Percentiles rank a stretch among this genome's conserved stretches.
phyloP scores from a whole-genome alignment of 2,329 filamentous ascomycete species.

The Nigrospora sphaerica region DNA sequence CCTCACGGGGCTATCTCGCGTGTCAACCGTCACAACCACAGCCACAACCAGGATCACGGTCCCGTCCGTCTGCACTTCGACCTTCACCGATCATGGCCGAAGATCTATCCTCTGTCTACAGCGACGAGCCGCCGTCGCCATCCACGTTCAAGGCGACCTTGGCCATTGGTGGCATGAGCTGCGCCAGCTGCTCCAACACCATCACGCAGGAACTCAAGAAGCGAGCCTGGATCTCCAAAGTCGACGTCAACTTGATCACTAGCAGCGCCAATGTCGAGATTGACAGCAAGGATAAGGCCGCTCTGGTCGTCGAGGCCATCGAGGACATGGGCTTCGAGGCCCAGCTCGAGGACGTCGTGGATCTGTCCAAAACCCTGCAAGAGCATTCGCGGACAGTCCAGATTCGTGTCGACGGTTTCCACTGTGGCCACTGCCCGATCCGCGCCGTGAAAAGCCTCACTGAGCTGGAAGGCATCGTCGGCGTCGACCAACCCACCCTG shows the following conservation, averaged over 20 bases:
- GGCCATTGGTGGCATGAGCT: slow-evolving; percentile 69
- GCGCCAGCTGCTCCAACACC: slow-evolving; percentile 58
- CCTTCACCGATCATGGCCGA: too few species aligned
- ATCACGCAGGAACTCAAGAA: slow-evolving; percentile 54
- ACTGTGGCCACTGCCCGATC: slow-evolving; percentile 64
- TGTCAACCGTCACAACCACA: too few species aligned
- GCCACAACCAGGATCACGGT: too few species aligned
- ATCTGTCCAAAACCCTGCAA: slow-evolving; percentile 21
- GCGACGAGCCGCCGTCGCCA: too few species aligned
- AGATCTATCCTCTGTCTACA: too few species aligned
- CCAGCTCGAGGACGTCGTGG: slow-evolving; percentile 42
- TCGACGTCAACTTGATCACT: slow-evolving; percentile 57
- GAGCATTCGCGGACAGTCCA: slow-evolving; percentile 46
- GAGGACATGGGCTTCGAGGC: slow-evolving; percentile 62
- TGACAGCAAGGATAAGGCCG: slow-evolving; percentile 34
- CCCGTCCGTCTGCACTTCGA: too few species aligned
- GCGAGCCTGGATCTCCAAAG: slow-evolving; percentile 48
- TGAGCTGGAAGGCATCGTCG: slow-evolving; percentile 42
- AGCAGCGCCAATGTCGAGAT: slow-evolving; percentile 61
- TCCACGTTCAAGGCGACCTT: slow-evolving; percentile 22
- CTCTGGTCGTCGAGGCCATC: slow-evolving; percentile 44
- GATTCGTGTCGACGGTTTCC: slow-evolving; percentile 64
- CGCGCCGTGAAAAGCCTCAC: slow-evolving; percentile 47
- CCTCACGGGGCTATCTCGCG: too few species aligned
- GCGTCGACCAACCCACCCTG: slow-evolving; percentile 47